These are phyloP conservation scores for Pythium brachiatum DNA, from an alignment of 352 stramenopile species.

Conservation along the genomic window DNA sequence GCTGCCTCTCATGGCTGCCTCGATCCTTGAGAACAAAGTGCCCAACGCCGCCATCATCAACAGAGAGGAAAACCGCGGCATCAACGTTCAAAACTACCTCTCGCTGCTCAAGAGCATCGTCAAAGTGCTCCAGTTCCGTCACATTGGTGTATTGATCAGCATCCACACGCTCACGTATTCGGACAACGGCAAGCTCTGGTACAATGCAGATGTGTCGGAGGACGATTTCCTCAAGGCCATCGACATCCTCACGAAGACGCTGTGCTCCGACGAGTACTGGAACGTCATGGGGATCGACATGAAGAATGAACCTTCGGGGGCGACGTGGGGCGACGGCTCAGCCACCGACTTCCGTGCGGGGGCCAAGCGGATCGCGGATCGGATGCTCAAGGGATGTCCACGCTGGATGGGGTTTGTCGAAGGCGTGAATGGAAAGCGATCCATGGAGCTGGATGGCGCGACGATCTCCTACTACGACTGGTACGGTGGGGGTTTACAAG, in stretches of 20 bases:
- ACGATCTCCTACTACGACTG: slow-evolving; percentile 62
- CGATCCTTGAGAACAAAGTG: slow-evolving; percentile 59
- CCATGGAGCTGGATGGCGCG: slow-evolving; percentile 43
- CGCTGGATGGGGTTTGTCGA: slow-evolving; percentile 75
- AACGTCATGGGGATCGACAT: slow-evolving; percentile 75
- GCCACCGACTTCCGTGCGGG: slow-evolving; percentile 47
- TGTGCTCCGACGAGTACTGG: slow-evolving; percentile 68
- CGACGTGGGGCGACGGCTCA: slow-evolving; percentile 46
- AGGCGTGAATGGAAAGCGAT: slow-evolving; percentile 47
- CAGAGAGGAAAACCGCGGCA: slow-evolving; percentile 50
- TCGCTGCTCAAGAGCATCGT: slow-evolving; percentile 42
- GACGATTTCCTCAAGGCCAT: slow-evolving; percentile 33
- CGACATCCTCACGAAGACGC: slow-evolving; percentile 36
- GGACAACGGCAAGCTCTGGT: slow-evolving; percentile 38
- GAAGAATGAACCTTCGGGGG: slow-evolving; percentile 54
- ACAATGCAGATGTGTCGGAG: slow-evolving; percentile 26
- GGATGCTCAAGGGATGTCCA: slow-evolving; percentile 62
- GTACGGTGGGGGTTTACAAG: slow-evolving; percentile 55
- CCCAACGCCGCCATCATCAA: slow-evolving; percentile 36
- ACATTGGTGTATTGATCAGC: slow-evolving; percentile 46
- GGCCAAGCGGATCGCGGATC: slow-evolving; percentile 47
- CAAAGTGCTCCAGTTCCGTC: slow-evolving; percentile 37
- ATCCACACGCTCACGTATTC: slow-evolving; percentile 37
- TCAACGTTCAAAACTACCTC: slow-evolving; percentile 41
- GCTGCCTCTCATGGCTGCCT: slow-evolving; percentile 61